These are phyloP conservation scores for Omphalea diandra DNA, from an alignment of 441 rosid genomes.

Conservation along the genomic window DNA sequence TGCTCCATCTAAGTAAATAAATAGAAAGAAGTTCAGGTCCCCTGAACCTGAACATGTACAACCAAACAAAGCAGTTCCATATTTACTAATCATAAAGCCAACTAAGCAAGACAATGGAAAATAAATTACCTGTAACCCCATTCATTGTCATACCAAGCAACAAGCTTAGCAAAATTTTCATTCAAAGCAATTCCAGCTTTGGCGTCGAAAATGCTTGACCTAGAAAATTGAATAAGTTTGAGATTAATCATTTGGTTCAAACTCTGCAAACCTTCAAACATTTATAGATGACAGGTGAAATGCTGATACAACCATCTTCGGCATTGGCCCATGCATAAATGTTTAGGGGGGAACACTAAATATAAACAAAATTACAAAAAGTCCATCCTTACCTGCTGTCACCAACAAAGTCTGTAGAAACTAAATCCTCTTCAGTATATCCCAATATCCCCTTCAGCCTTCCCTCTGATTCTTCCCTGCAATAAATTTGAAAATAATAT, in stretches of 20 bases:
- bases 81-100: not conserved
- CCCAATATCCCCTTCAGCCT: slow-evolving; percentile 62
- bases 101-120: not conserved
- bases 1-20: not conserved
- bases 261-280: not conserved
- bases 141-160: slow-evolving; percentile 57
- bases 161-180: slow-evolving; percentile 42
- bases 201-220: slow-evolving; percentile 67
- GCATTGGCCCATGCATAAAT: not conserved
- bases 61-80: not conserved
- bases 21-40: not conserved
- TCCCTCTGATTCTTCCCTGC: slow-evolving; percentile 58
- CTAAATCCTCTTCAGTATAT: slow-evolving; percentile 53
- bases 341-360: not conserved
- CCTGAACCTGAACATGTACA: not conserved
- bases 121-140: slow-evolving; percentile 56
- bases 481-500: not conserved
- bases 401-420: slow-evolving; percentile 54
- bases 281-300: no score
- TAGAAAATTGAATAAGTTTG: not conserved
- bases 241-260: not conserved
- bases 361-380: not conserved
- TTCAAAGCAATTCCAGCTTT: slow-evolving; percentile 67
- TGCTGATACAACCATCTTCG: no score
- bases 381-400: slow-evolving; percentile 38